Conservation (phyloP, 352 stramenopile genomes). For the Discostella stelligera region DNA sequence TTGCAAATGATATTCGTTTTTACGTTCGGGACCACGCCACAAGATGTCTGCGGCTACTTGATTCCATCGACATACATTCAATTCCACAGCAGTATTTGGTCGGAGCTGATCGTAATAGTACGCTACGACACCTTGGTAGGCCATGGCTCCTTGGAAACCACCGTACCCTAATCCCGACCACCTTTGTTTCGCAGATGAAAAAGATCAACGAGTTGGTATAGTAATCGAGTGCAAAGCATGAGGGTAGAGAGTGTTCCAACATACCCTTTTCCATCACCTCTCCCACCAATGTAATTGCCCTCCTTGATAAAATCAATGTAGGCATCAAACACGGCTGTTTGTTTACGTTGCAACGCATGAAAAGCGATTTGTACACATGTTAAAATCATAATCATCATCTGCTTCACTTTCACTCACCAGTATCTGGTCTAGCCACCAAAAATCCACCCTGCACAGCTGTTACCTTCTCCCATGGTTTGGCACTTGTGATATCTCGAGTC, state of each 20-base stretch:
- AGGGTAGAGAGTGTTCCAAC: background rate
- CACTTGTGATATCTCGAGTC: conserved; percentile 59
- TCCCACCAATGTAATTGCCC: conserved; percentile 57
- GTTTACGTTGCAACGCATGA: background rate
- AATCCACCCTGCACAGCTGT: conserved; percentile 64
- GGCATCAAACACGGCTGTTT: conserved; percentile 51
- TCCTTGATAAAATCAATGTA: conserved; percentile 61
- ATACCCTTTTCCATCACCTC: conserved; percentile 41
- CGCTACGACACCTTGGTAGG: conserved; percentile 63
- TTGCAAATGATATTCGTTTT: conserved; percentile 44
- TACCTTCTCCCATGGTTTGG: conserved; percentile 51
- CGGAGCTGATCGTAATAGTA: conserved; percentile 67
- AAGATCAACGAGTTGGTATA: background rate
- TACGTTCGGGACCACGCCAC: conserved; percentile 37
- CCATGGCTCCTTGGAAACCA: conserved; percentile 64
- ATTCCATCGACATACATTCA: conserved; percentile 71
- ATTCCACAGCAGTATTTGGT: conserved; percentile 58
- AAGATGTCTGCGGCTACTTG: conserved; percentile 53
- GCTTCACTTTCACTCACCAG: conserved; percentile 17
- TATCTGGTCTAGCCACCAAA: conserved; percentile 54
- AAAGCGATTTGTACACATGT: background rate
- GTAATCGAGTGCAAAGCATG: background rate
- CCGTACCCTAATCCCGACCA: conserved; percentile 63
- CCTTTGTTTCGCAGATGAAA: background rate
- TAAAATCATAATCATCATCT: too few relatives aligned